phyloP scores from a whole-genome alignment of 2,329 filamentous ascomycete species.

The Neofusicoccum kwambonambiense region DNA sequence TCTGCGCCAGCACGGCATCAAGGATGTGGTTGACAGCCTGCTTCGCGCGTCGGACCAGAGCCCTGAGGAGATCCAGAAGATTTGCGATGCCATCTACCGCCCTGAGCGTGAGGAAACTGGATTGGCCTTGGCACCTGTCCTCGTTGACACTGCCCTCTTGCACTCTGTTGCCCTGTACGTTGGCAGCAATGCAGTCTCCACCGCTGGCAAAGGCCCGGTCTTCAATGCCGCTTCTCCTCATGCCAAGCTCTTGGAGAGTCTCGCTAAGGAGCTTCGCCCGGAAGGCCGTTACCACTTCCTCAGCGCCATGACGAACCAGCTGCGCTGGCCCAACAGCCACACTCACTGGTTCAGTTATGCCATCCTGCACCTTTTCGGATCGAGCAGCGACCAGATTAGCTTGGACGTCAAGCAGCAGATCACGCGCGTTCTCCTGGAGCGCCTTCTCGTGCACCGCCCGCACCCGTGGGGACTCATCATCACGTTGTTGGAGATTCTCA shows the following conservation, averaged over 20 bases:
- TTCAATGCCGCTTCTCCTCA: conserved; percentile 68
- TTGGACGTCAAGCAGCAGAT: conserved; percentile 89
- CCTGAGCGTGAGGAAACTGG: conserved; percentile 58
- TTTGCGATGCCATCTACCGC: conserved; percentile 70
- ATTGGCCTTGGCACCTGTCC: conserved; percentile 65
- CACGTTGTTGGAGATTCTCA: conserved; percentile 82
- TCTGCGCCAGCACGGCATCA: conserved; percentile 52
- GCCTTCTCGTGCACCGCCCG: conserved; percentile 82
- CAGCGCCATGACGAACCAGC: conserved; percentile 82
- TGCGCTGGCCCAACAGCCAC: conserved; percentile 83
- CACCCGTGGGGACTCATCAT: conserved; percentile 95
- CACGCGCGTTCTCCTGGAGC: conserved; percentile 81
- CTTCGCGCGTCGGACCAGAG: conserved; percentile 57
- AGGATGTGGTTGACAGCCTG: conserved; percentile 52
- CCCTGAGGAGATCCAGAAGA: conserved; percentile 71
- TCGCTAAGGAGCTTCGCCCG: conserved; percentile 71
- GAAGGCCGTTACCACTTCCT: conserved; percentile 84
- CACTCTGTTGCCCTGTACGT: conserved; percentile 84
- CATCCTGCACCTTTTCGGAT: conserved; percentile 76
- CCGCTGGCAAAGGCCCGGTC: conserved; percentile 58
- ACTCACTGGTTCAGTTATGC: conserved; percentile 92
- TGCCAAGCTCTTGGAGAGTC: conserved; percentile 69
- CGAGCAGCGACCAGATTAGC: conserved; percentile 59
- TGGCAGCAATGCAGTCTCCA: conserved; percentile 67
- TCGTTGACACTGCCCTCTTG: conserved; percentile 68